These are phyloP conservation scores for Gynochthodes officinalis DNA, from an alignment of 257 asterid species.

Conservation along the genomic window DNA sequence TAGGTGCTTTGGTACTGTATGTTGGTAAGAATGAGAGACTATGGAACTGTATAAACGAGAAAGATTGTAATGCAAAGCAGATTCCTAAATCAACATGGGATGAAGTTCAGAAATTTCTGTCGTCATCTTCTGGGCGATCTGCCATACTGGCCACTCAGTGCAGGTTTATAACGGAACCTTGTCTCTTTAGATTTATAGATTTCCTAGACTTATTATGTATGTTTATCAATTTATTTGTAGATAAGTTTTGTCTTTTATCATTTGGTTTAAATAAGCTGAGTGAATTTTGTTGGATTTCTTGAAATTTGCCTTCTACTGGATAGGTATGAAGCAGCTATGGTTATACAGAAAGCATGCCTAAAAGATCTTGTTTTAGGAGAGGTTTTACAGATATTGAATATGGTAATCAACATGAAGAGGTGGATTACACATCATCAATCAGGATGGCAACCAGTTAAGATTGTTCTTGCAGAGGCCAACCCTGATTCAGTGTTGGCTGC, in stretches of 20 bases:
- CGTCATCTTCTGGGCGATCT: conserved; percentile 68
- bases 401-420: conserved; percentile 67
- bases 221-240: neutral
- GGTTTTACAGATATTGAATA: conserved; percentile 76
- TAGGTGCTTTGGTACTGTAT: conserved; percentile 58
- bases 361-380: conserved; percentile 66
- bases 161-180: conserved; percentile 43
- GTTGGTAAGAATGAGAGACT: conserved; percentile 73
- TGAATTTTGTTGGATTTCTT: conserved; percentile 11
- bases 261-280: neutral
- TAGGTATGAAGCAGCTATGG: conserved; percentile 92
- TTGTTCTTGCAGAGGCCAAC: conserved; percentile 63
- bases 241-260: neutral
- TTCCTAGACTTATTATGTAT: neutral
- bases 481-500: conserved; percentile 67
- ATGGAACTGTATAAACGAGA: conserved; percentile 78
- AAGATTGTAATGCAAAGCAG: conserved; percentile 49
- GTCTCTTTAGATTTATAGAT: neutral
- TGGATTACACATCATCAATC: conserved; percentile 69
- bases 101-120: conserved; percentile 65
- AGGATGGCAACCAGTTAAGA: conserved; percentile 84
- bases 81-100: conserved; percentile 68
- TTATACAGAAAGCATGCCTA: conserved; percentile 68
- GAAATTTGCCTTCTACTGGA: conserved; percentile 19
- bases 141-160: conserved; percentile 64